Evolutionary conservation across 2,329 filamentous ascomycete species (phyloP).

Genomic region (Purpureocillium lavendulum): DNA sequence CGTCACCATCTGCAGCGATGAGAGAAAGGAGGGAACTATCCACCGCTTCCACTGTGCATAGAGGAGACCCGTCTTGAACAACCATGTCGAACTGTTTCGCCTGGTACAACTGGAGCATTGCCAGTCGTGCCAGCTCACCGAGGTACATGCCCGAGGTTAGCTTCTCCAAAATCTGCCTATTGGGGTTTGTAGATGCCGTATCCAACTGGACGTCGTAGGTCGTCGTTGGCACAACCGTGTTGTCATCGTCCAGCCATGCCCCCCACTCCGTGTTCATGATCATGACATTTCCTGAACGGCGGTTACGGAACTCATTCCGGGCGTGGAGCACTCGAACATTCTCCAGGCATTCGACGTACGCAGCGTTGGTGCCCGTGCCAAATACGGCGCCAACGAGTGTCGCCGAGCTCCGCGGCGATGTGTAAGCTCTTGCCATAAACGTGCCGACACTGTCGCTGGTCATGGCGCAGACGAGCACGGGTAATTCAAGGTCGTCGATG

Average conservation of each 20-base stretch:
- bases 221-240: conserved; percentile 63
- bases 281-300: conserved; percentile 54
- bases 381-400: conserved; percentile 73
- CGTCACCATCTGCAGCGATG: no score
- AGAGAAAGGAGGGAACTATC: no score
- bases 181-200: conserved; percentile 59
- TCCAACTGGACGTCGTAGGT: conserved; percentile 62
- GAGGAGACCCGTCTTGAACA: no score
- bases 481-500: conserved; percentile 59
- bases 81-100: no score
- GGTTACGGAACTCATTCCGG: conserved; percentile 43
- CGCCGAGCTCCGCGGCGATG: conserved; percentile 59
- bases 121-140: conserved; percentile 64
- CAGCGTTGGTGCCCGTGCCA: conserved; percentile 73
- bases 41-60: no score
- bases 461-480: conserved; percentile 63
- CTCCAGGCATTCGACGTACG: conserved; percentile 65
- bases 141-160: conserved; percentile 76
- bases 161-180: conserved; percentile 77
- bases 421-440: conserved; percentile 71
- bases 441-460: conserved; percentile 79
- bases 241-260: conserved; percentile 60
- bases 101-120: conserved; percentile 35
- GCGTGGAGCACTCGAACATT: conserved; percentile 51
- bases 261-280: conserved; percentile 79